Evolutionary conservation across 768 basidiomycete species (phyloP), one percentile per base, ranked within the genome.

Genomic region (Boletus eberwhitei): DNA sequence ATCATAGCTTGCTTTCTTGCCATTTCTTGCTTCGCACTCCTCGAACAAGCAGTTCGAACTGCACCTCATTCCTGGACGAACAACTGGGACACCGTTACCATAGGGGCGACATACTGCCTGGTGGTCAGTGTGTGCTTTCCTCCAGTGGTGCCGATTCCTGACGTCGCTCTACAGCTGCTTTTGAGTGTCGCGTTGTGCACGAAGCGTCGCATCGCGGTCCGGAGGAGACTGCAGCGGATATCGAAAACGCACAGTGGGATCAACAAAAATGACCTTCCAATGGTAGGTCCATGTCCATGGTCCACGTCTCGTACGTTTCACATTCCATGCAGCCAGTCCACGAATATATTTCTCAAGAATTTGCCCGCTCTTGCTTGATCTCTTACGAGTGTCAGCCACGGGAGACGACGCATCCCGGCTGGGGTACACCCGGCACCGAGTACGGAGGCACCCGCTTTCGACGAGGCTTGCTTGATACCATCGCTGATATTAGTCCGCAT

Each of bases 41-140:
- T 90, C 48, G 82, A 84, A 0, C 88, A 91, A 65, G 87, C 88
- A 0, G 83, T 88, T 19, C 78, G 88, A 48, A 87, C 82, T 0
- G 76, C 86, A 3, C 79, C 79, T 41, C 73, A 70, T 56, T 75
- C 79, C 11, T 87, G 84, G 81, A 67, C 61, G 48, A 74, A 78
- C 32, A 91, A 90, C 69, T 77, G 82, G 76, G 84, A 91, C 67
- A 80, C 83, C 6, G 71, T 87, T 29, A 76, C 85, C 50, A 83
- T 92, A 34, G 83, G 83, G 11, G 80, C 80, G n/a, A 82, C 88
- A 0, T 92, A 91, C 67, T 73, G 78, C 63, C 64, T 86, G 9
- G 77, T 91, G 69, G 89, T 89, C 62, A 53, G 85, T 72, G 79
- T 72, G 79, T 16, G 11, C 41, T 12, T 52, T 44, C 46, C 11